phyloP scores from a whole-genome alignment of 768 basidiomycete species.

The Sporobolomyces roseus region DNA sequence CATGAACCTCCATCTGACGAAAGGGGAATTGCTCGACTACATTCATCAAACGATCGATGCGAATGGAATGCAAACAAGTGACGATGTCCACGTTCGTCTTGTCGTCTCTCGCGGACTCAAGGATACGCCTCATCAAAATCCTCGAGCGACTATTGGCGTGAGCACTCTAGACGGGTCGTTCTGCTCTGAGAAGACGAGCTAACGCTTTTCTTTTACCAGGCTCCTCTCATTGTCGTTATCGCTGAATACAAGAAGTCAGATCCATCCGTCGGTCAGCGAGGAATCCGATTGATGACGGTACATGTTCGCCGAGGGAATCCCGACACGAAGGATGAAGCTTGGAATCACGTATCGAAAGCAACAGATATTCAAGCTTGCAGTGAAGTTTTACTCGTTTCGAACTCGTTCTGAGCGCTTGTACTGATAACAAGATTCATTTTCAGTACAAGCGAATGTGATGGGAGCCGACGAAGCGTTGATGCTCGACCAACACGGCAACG shows the following conservation, averaged over 20 bases:
- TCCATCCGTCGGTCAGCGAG: constrained; percentile 12
- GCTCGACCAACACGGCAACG: constrained; percentile 31
- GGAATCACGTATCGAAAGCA: not conserved
- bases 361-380: constrained; percentile 9
- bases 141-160: constrained; percentile 25
- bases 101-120: constrained; percentile 35
- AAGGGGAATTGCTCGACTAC: constrained; percentile 20
- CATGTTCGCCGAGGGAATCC: constrained; percentile 24
- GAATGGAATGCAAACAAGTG: constrained; percentile 12
- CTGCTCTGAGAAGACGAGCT: not conserved
- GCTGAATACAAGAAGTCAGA: constrained; percentile 35
- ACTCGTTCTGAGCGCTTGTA: too few species aligned
- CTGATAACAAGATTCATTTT: too few species aligned
- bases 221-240: constrained; percentile 31
- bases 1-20: constrained; percentile 18
- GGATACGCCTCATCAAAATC: constrained; percentile 36
- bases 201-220: not conserved
- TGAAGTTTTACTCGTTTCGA: not conserved
- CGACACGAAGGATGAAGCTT: not conserved
- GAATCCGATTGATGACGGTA: constrained; percentile 28
- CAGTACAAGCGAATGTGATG: constrained; percentile 35
- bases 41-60: constrained; percentile 21
- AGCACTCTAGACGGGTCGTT: not conserved
- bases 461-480: constrained; percentile 41
- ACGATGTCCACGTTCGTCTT: constrained; percentile 27